Evolutionary conservation across 352 stramenopile species (phyloP), one percentile per base, ranked within the genome.

Genomic region (Pythium monospermum): DNA sequence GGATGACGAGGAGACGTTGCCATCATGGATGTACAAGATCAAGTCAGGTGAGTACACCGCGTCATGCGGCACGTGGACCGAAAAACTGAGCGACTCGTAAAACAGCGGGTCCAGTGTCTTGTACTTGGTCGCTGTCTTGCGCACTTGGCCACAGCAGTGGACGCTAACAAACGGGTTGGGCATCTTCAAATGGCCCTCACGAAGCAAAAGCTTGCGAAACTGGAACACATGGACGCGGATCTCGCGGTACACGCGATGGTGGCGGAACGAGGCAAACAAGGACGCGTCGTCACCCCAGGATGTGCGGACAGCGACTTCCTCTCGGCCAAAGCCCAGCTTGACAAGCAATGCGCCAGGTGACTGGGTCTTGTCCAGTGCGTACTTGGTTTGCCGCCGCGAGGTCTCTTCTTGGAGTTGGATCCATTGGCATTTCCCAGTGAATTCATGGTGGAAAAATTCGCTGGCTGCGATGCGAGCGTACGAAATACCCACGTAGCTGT

Each of bases 221-320:
- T 96, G 87, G 57, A 89, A 97, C 12, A 96, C 27, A 47, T 96
- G 76, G 0, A 96, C 73, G 6, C 85, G 83, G 8, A 95, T 59
- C 19, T 89, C 75, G 2, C 74, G 67, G 49, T 86, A 49, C 16
- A 91, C 67, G 19, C 59, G 54, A 22, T 76, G 61, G 2, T 69
- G 68, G 3, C 71, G 67, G 39, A 86, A 84, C 0, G 72, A 66
- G 3, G 48, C 31, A 27, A 85, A 87, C 0, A 86, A 43, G 8
- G 60, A 42, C 0, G 43, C 32, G 1, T 84, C 68, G 5, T 71
- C 72, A 6, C 66, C 57, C 81, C 81, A 91, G 0, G 64, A 65
- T 6, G 78, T 52, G 0, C 76, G 66, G 8, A 72, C 76, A 6
- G 78, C 76, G 18, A 87, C 57, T 53, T 91, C 81, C 45, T 87